Evolutionary conservation across 192 early-diverging fungal genomes (phyloP).

Genomic region (Nowakowskiella sp.): DNA sequence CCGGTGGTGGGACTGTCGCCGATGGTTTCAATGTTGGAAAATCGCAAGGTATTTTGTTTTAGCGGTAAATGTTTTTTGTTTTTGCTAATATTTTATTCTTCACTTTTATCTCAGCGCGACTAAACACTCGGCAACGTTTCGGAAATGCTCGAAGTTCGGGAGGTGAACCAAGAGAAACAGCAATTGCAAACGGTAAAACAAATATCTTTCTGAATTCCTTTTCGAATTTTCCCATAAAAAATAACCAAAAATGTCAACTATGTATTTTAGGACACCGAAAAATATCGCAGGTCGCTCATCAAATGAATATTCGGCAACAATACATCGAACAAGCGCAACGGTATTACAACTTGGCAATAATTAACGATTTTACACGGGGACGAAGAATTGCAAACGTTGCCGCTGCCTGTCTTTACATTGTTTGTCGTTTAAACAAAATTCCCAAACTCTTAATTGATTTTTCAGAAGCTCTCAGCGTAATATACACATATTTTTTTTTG

Average conservation of each 20-base stretch:
- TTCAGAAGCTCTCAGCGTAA: constrained; percentile 71
- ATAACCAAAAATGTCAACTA: constrained; percentile 45
- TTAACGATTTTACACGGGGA: constrained; percentile 74
- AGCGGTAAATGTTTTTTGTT: no score
- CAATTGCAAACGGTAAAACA: constrained; percentile 5
- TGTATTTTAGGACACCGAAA: no score
- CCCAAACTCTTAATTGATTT: constrained; percentile 95
- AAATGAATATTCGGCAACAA: constrained; percentile 62
- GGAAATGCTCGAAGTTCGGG: not conserved
- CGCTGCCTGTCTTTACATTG: constrained; percentile 86
- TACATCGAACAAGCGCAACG: constrained; percentile 75
- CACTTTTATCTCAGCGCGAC: no score
- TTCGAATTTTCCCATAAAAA: not conserved
- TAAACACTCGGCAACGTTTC: constrained; percentile 8
- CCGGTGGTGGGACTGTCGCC: constrained; percentile 69
- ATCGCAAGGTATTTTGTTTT: constrained; percentile 18
- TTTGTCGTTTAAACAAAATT: constrained; percentile 67
- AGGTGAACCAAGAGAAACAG: not conserved
- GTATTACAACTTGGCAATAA: constrained; percentile 76
- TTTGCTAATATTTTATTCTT: no score
- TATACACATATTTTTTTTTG: not conserved
- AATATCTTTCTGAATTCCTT: no score
- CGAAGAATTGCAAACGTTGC: constrained; percentile 66
- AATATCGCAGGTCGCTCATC: constrained; percentile 57
- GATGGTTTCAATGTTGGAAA: constrained; percentile 36